phyloP scores from a whole-genome alignment of 1,284 basidiomycete species.

The Melanopsichium pennsylvanicum region DNA sequence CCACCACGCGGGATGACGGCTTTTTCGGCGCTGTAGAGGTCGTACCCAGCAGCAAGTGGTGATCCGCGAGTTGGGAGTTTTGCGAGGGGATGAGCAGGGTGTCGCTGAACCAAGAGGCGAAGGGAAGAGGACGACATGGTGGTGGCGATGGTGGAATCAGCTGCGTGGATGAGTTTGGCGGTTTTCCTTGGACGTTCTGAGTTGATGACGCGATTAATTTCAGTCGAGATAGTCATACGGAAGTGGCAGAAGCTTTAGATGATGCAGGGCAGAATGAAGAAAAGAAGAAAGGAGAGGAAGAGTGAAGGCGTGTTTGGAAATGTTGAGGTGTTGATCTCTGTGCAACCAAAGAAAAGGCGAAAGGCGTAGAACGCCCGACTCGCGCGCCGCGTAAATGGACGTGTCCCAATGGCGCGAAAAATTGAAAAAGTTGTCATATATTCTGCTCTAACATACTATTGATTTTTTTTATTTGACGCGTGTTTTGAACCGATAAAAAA shows the following conservation, averaged over 20 bases:
- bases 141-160: slow-evolving; percentile 6
- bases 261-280: too few relatives aligned
- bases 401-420: slow-evolving; percentile 6
- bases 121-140: slow-evolving; percentile 21
- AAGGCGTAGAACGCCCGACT: too few relatives aligned
- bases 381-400: slow-evolving; percentile 38
- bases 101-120: slow-evolving; percentile 81
- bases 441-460: too few relatives aligned
- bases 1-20: slow-evolving; percentile 68
- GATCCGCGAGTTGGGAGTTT: slow-evolving; percentile 87
- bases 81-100: slow-evolving; percentile 76
- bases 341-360: background rate
- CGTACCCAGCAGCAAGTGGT: slow-evolving; percentile 86
- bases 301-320: background rate
- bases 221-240: too few relatives aligned
- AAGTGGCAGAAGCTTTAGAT: too few relatives aligned
- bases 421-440: too few relatives aligned
- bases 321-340: slow-evolving; percentile 27
- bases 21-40: slow-evolving; percentile 79
- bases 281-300: background rate
- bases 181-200: slow-evolving; percentile 12
- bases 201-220: too few relatives aligned
- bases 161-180: slow-evolving; percentile 18
- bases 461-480: too few relatives aligned
- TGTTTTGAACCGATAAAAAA: too few relatives aligned